Conservation (phyloP, 139 green algal genomes). For the Chlamydomonas schloesseri region DNA sequence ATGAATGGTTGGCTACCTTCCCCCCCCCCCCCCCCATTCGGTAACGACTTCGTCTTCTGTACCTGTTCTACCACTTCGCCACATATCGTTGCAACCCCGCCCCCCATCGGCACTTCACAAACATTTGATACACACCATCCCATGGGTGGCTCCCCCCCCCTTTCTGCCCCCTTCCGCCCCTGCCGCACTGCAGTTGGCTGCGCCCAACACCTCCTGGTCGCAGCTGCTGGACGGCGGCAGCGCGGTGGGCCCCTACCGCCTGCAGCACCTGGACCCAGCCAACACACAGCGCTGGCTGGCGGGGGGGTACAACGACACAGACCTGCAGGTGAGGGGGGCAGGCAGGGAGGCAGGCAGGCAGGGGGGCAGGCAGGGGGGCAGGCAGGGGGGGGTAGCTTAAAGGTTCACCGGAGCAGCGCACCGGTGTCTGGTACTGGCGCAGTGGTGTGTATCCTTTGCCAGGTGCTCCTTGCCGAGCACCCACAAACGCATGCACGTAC, state of each 20-base stretch:
- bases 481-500: no score
- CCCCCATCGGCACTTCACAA: no score
- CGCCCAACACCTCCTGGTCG: not conserved
- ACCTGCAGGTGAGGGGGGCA: constrained; percentile 1
- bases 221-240: not conserved
- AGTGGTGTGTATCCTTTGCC: no score
- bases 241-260: not conserved
- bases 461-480: no score
- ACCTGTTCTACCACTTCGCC: no score
- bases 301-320: not conserved
- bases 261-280: not conserved
- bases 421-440: not conserved
- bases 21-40: no score
- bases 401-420: not conserved
- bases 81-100: no score
- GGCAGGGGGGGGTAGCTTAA: not conserved
- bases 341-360: no score
- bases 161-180: not conserved
- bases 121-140: not conserved
- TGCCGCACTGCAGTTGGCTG: not conserved
- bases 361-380: not conserved
- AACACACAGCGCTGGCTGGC: not conserved
- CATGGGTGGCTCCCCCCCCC: not conserved
- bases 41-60: no score
- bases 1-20: no score